Percentiles rank a stretch among this genome's conserved stretches.
Evolutionary conservation across 1,284 basidiomycete genomes (phyloP).

Genomic region (Spongiforma sp.): DNA sequence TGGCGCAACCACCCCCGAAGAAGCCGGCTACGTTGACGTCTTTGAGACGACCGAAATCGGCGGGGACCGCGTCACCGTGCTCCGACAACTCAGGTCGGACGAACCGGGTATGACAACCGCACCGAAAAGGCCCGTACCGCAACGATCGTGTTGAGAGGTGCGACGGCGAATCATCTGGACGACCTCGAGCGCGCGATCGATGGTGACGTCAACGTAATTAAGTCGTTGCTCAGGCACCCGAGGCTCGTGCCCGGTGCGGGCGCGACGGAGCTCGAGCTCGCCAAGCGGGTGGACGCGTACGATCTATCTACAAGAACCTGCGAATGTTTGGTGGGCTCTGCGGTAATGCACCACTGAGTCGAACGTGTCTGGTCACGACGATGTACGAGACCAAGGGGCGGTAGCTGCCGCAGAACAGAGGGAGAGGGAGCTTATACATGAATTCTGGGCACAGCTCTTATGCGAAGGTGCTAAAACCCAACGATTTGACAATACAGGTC

Average conservation of each 20-base stretch:
- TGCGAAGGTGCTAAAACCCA: conserved; percentile 34
- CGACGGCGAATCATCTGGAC: conserved; percentile 94
- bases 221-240: conserved; percentile 90
- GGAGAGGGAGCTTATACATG: conserved; percentile 27
- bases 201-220: conserved; percentile 97
- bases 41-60: conserved; percentile 98
- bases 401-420: conserved; percentile 19
- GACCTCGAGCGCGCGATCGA: conserved; percentile 97
- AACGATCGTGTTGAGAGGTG: conserved; percentile 94
- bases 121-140: conserved; percentile 81
- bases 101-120: conserved; percentile 61
- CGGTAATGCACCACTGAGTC: neutral
- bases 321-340: conserved; percentile 42
- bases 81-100: conserved; percentile 79
- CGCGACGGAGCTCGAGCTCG: conserved; percentile 92
- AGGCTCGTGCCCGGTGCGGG: conserved; percentile 95
- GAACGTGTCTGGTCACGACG: conserved; percentile 46
- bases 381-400: conserved; percentile 22
- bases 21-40: conserved; percentile 93
- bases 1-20: conserved; percentile 95
- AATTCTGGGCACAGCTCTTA: conserved; percentile 31
- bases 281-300: conserved; percentile 83
- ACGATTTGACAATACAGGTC: neutral
- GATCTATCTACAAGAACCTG: conserved; percentile 52
- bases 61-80: conserved; percentile 96